Conservation (phyloP, 148 eudicot genomes). For the Nepenthes gracilis region DNA sequence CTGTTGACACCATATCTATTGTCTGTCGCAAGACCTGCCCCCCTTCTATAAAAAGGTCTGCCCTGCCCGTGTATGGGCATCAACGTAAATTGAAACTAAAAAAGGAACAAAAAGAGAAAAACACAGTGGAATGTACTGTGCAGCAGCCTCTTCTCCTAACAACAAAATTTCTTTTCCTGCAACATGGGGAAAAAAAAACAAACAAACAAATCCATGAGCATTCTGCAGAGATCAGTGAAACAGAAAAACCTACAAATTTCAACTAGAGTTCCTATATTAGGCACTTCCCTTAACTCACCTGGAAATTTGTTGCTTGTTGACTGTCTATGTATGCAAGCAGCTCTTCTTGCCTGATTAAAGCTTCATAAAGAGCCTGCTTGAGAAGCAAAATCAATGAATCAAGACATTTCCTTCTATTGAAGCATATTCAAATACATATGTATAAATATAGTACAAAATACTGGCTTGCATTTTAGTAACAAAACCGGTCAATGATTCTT, state of each 20-base stretch:
- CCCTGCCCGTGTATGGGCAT: too few relatives aligned
- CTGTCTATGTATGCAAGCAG: constrained; percentile 12
- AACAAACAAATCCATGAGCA: neutral
- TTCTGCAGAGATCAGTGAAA: neutral
- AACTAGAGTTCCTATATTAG: neutral
- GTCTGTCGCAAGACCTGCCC: too few relatives aligned
- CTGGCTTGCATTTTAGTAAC: neutral
- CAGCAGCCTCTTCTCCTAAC: neutral
- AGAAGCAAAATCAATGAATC: too few relatives aligned
- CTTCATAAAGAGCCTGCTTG: constrained; percentile 9
- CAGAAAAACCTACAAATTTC: neutral
- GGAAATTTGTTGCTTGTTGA: constrained; percentile 4
- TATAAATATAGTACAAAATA: neutral
- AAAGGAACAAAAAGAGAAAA: too few relatives aligned
- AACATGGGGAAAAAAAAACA: neutral
- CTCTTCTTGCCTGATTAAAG: constrained; percentile 13
- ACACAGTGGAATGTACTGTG: neutral
- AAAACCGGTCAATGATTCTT: too few relatives aligned
- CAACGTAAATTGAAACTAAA: too few relatives aligned
- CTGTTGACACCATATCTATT: too few relatives aligned
- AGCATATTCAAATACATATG: neutral
- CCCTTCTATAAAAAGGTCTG: too few relatives aligned
- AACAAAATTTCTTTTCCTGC: constrained; percentile 9
- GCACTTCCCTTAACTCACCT: constrained; percentile 2
- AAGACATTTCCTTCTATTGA: too few relatives aligned